Conservation (phyloP, 1,139 yeast species). For the Candida tropicalis region DNA sequence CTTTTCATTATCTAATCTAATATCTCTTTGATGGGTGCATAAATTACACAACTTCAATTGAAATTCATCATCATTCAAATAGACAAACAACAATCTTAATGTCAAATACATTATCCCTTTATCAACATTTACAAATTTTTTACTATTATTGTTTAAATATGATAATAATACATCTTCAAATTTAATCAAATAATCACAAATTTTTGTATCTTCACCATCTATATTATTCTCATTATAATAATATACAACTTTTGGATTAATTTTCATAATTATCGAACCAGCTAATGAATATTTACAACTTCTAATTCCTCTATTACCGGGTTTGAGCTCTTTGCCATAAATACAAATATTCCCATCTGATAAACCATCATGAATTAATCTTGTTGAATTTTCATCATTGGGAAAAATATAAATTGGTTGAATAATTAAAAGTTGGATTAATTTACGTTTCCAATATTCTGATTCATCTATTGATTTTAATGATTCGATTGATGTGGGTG, state of each 20-base stretch:
- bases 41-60: conserved; percentile 12
- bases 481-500: not conserved
- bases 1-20: conserved; percentile 9
- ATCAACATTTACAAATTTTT: not conserved
- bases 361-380: conserved; percentile 13
- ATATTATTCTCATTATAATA: not conserved
- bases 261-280: conserved; percentile 11
- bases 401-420: conserved; percentile 14
- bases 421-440: conserved; percentile 5
- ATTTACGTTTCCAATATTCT: conserved; percentile 13
- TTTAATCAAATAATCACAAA: conserved; percentile 3
- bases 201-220: not conserved
- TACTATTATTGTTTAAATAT: not conserved
- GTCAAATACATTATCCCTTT: conserved; percentile 6
- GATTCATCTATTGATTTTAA: conserved; percentile 6
- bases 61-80: conserved; percentile 13
- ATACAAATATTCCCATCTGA: conserved; percentile 13
- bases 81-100: conserved; percentile 11
- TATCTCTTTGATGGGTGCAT: conserved; percentile 16
- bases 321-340: conserved; percentile 13
- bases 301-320: conserved; percentile 16
- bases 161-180: conserved; percentile 11
- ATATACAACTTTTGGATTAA: conserved; percentile 9
- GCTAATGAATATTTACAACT: conserved; percentile 5
- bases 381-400: conserved; percentile 15